Evolutionary conservation across 176 grass and related monocot species (phyloP).

Genomic region (Guadua angustifolia): DNA sequence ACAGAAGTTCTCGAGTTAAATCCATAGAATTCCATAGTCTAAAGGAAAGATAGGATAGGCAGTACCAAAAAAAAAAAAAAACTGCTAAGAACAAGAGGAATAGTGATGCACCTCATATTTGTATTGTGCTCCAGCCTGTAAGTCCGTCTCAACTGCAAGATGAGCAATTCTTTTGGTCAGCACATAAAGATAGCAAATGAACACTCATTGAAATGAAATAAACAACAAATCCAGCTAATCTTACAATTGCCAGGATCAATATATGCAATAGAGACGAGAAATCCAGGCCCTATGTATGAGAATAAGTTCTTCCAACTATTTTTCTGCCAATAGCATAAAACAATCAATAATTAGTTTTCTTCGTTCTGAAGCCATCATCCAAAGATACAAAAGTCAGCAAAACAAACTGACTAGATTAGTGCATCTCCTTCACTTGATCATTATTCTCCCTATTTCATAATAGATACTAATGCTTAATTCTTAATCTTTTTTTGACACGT

Average conservation of each 20-base stretch:
- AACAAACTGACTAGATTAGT: background rate
- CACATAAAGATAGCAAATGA: background rate
- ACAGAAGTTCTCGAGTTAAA: background rate
- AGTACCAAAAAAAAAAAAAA: slow-evolving; percentile 26
- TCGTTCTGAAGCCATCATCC: background rate
- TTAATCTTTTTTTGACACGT: background rate
- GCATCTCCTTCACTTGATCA: background rate
- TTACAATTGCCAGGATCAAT: slow-evolving; percentile 99
- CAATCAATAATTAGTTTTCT: slow-evolving; percentile 35
- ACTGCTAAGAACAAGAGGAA: slow-evolving; percentile 13
- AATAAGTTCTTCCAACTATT: slow-evolving; percentile 94
- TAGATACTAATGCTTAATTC: slow-evolving; percentile 13
- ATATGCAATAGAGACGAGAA: slow-evolving; percentile 95
- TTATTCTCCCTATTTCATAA: background rate
- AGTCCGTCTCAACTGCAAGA: slow-evolving; percentile 87
- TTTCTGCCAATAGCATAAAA: slow-evolving; percentile 59
- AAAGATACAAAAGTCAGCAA: background rate
- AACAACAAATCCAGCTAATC: slow-evolving; percentile 29
- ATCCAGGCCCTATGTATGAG: slow-evolving; percentile 92
- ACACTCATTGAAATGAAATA: background rate
- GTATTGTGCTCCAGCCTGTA: slow-evolving; percentile 90
- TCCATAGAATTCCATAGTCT: background rate
- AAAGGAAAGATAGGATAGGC: background rate
- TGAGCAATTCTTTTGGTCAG: slow-evolving; percentile 26
- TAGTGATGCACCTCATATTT: slow-evolving; percentile 81